Evolutionary conservation across 1,139 yeast genomes (phyloP).

Genomic region (Nematodospora anomalae): DNA sequence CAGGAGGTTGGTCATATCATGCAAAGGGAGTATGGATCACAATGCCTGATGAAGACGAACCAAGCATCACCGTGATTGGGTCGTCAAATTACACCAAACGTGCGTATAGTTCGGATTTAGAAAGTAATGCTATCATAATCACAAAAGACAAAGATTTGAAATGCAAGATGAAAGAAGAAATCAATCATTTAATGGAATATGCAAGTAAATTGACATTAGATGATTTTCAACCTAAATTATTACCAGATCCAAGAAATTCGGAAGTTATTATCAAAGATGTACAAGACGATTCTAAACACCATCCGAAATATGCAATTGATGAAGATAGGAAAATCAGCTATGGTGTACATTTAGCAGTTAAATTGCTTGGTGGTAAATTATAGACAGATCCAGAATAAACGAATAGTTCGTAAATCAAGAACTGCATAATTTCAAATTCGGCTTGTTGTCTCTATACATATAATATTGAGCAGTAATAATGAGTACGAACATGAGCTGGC

Average conservation of each 20-base stretch:
- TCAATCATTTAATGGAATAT: conserved; percentile 57
- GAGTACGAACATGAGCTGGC: conserved; percentile 9
- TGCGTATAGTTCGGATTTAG: conserved; percentile 85
- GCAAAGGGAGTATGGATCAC: conserved; percentile 96
- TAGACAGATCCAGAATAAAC: too few relatives aligned
- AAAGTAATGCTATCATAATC: conserved; percentile 76
- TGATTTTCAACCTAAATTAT: conserved; percentile 53
- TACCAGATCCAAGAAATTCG: conserved; percentile 12
- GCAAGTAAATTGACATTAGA: conserved; percentile 51
- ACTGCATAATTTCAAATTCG: conserved; percentile 8
- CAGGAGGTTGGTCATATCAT: conserved; percentile 94
- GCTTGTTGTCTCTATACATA: conserved; percentile 13
- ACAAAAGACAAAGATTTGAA: conserved; percentile 68
- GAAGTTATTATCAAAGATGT: conserved; percentile 13
- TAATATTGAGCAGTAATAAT: conserved; percentile 15
- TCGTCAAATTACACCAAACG: conserved; percentile 92
- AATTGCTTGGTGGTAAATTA: conserved; percentile 63
- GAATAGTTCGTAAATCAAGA: conserved; percentile 1
- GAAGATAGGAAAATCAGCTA: conserved; percentile 58
- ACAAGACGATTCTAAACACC: conserved; percentile 16
- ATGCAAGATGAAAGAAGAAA: conserved; percentile 57
- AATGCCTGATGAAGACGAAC: conserved; percentile 56
- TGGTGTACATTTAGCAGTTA: conserved; percentile 66
- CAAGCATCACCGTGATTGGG: conserved; percentile 80
- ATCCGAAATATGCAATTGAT: conserved; percentile 37